Conservation (phyloP, 1,139 yeast species). For the Blastobotrys apis region DNA sequence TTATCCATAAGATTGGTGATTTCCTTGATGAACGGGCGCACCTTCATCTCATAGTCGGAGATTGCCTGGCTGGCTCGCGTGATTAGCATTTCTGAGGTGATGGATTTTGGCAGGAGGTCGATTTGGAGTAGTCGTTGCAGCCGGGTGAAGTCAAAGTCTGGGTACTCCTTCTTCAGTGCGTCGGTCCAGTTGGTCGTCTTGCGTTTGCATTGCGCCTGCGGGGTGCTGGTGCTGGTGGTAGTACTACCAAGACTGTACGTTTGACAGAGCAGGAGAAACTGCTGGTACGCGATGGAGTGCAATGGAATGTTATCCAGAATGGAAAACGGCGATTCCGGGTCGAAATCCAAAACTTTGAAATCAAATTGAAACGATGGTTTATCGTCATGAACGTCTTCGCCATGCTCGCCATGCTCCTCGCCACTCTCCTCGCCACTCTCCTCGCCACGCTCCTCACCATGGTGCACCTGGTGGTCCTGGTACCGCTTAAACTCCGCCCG, state of each 20-base stretch:
- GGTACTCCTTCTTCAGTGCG: slow-evolving; percentile 12
- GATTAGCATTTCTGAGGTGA: slow-evolving; percentile 6
- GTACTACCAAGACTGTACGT: too few species aligned
- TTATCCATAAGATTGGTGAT: too few species aligned
- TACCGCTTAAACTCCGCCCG: neutral
- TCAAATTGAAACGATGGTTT: slow-evolving; percentile 1
- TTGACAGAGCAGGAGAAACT: too few species aligned
- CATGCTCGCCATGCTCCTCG: too few species aligned
- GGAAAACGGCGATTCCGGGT: slow-evolving; percentile 11
- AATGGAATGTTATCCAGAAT: slow-evolving; percentile 18
- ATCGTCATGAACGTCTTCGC: too few species aligned
- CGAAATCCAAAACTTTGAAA: slow-evolving; percentile 15
- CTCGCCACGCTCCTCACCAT: too few species aligned
- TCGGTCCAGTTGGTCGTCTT: slow-evolving; percentile 15
- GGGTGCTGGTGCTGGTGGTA: too few species aligned
- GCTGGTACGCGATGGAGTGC: too few species aligned
- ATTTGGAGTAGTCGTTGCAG: slow-evolving; percentile 14
- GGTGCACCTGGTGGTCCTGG: too few species aligned
- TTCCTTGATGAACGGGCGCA: too few species aligned
- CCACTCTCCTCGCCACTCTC: too few species aligned
- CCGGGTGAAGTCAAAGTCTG: slow-evolving; percentile 10
- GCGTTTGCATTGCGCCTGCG: too few species aligned
- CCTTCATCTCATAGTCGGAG: slow-evolving; percentile 4
- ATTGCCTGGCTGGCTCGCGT: neutral
- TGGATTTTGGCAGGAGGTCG: slow-evolving; percentile 14